These are phyloP conservation scores for Wickerhamiella infanticola DNA, from an alignment of 1,139 yeast species.

Conservation along the genomic window DNA sequence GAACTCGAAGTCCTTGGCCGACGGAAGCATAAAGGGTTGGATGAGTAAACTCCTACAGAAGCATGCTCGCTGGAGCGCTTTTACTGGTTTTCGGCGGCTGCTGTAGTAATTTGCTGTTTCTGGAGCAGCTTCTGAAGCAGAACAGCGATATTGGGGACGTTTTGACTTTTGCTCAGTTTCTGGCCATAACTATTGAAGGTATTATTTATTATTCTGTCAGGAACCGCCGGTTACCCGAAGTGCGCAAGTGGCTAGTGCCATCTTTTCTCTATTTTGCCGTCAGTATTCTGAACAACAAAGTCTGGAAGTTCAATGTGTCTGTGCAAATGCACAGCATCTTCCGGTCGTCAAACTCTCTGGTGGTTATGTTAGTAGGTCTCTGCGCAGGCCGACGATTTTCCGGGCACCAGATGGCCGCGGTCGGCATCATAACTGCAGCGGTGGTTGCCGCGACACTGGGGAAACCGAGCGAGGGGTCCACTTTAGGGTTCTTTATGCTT, in stretches of 20 bases:
- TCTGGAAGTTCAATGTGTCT: constrained; percentile 41
- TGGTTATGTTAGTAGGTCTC: constrained; percentile 45
- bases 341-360: constrained; percentile 48
- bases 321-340: constrained; percentile 56
- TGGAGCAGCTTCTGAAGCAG: constrained; percentile 37
- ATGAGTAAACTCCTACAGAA: not conserved
- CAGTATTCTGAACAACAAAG: constrained; percentile 43
- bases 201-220: constrained; percentile 24
- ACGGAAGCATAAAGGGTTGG: not conserved
- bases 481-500: constrained; percentile 33
- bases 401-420: constrained; percentile 34
- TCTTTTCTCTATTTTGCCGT: constrained; percentile 38
- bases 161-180: constrained; percentile 47
- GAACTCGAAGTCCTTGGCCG: not conserved
- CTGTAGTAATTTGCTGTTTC: constrained; percentile 49
- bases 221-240: constrained; percentile 22
- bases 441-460: constrained; percentile 35
- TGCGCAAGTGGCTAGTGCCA: constrained; percentile 32
- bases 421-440: constrained; percentile 40
- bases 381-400: constrained; percentile 34
- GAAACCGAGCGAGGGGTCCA: constrained; percentile 2
- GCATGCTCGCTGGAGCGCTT: constrained; percentile 7
- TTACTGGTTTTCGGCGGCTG: constrained; percentile 54
- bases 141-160: constrained; percentile 33
- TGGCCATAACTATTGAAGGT: constrained; percentile 37